These are phyloP conservation scores for Myxozyma melibiosi DNA, from an alignment of 805 yeast genomes.

Conservation along the genomic window DNA sequence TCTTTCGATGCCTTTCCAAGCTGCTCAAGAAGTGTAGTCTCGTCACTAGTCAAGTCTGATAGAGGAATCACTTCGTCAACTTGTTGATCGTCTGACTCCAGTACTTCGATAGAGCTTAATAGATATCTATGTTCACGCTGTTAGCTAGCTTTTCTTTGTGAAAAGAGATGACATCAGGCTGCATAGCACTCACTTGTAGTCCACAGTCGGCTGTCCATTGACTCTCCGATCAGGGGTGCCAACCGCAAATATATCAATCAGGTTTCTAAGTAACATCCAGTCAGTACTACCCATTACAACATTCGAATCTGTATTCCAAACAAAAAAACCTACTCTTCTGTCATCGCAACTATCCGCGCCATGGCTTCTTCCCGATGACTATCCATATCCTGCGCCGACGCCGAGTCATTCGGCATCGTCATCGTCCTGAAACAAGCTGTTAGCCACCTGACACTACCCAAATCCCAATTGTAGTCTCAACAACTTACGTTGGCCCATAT, in stretches of 20 bases:
- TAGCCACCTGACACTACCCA: not conserved
- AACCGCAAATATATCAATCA: conserved; percentile 32
- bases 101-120: conserved; percentile 12
- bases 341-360: conserved; percentile 30
- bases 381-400: not conserved
- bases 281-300: not conserved
- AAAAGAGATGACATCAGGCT: not conserved
- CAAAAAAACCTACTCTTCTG: conserved; percentile 27
- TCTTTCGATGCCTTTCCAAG: conserved; percentile 21
- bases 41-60: conserved; percentile 12
- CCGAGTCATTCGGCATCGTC: conserved; percentile 17
- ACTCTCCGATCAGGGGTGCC: conserved; percentile 30
- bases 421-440: conserved; percentile 9
- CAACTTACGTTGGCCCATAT: conserved; percentile 31
- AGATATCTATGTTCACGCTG: conserved; percentile 2
- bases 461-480: not conserved
- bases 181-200: conserved; percentile 19
- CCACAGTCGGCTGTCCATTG: conserved; percentile 15
- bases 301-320: not conserved
- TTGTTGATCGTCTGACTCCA: not conserved
- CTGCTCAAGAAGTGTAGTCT: conserved; percentile 12
- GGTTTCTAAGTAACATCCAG: conserved; percentile 14
- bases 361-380: conserved; percentile 27
- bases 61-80: conserved; percentile 9
- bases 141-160: not conserved